Base-by-base conservation (phyloP, 495 filamentous ascomycete species). In the Aspergillus biplanus region DNA sequence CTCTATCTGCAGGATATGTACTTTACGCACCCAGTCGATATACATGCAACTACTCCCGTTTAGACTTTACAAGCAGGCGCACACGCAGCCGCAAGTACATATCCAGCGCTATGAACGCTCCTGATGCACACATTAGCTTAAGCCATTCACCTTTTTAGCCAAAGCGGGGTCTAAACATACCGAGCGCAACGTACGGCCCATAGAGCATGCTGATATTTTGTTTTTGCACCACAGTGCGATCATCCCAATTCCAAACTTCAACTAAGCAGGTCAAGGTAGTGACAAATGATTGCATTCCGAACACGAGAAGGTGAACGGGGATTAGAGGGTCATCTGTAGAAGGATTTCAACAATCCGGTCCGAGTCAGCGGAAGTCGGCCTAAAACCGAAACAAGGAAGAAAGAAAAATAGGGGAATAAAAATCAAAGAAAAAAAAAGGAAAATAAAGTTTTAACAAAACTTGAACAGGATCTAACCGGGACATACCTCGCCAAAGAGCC, bases 191-290 rank as follows among this genome's bases (percentile, higher is more conserved):
- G 81, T 91, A 96, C 6, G 89, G 89, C 13, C 82, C 86, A 71
- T 93, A 93, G 12, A 91, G 71, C 64, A 81, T 81, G 2, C 81
- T 83, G 58, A 87, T 68, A 64, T 86, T 86, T 59, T 82, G 66
- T 65, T 86, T 89, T 64, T 87, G 75, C 5, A 65, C 69, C 0
- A 74, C 65, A n/a, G 85, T 79, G 15, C 88, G 75, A 63, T 87
- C 86, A 62, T 81, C 77, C 80, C 85, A 87, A 56, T 70, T 78
- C 81, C 75, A 78, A 48, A 84, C 81, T 48, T 87, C 85, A 9
- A 80, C 77, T 33, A 91, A 83, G 75, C 91, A 96, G 5, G 87
- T 84, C 5, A 84, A 63, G 0, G 92, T 91, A 0, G 92, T 93
- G 59, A 96, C 66, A 42, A 85, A 87, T 8, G 87, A 87, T 71